Conservation (phyloP, 163 green algal genomes). For the Chlorella variabilis region DNA sequence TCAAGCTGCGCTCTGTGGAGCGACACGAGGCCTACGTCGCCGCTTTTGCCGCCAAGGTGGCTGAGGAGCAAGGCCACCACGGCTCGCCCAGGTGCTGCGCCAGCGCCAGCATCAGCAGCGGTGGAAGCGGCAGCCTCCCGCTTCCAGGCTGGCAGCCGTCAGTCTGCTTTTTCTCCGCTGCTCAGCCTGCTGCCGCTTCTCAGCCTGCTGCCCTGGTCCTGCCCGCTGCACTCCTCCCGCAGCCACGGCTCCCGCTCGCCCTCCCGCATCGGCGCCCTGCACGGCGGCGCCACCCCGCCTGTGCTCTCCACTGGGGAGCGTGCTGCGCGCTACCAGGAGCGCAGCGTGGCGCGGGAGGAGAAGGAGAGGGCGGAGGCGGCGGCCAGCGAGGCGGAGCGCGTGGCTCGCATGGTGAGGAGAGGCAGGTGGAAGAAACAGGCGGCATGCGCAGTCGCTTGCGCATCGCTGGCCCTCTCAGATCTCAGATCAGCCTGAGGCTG, state of each 20-base stretch:
- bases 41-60: neutral
- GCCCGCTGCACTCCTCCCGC: neutral
- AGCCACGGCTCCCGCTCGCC: neutral
- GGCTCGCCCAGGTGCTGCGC: neutral
- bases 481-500: no score
- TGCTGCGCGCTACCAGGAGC: neutral
- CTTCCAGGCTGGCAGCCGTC: no score
- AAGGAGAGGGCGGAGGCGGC: conserved; percentile 1
- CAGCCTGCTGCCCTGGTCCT: neutral
- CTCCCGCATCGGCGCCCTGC: conserved; percentile 10
- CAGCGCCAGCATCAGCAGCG: neutral
- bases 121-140: no score
- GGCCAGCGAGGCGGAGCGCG: neutral
- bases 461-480: no score
- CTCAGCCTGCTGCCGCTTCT: no score
- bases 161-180: neutral
- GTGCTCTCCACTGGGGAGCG: conserved; percentile 4
- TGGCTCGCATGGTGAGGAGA: conserved; percentile 8
- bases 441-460: no score
- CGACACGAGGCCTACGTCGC: neutral
- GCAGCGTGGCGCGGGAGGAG: neutral
- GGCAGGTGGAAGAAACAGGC: no score
- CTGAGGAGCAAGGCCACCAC: no score
- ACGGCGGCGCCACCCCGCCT: neutral
- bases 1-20: neutral